Base-by-base conservation (phyloP, 148 eudicot genomes). In the Chenopodium formosanum region DNA sequence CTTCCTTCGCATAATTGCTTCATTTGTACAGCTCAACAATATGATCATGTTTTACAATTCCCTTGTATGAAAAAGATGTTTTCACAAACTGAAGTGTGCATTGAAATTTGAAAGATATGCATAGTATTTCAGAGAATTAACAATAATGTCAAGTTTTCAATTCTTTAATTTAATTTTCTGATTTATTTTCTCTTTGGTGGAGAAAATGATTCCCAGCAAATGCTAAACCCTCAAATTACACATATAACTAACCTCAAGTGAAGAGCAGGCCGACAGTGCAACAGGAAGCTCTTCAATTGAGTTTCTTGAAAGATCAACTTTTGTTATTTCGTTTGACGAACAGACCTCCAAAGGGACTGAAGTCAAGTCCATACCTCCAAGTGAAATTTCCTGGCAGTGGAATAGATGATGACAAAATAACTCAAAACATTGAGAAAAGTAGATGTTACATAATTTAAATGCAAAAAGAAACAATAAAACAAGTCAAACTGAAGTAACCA, bases 241-340 rank as follows among this genome's bases (percentile, higher is more conserved):
- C 53, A 76, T 14, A 27, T 47, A 76, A 68, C 44, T n/a, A 40
- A 94, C 99, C 98, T 96, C 95, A 76, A 96, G 90, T 73, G 97
- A 92, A 77, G 84, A 87, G 79, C 95, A 92, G 9, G 89, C 91
- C 46, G 92, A 89, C 80, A 96, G 91, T 76, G 90, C 90, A 70
- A 46, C 75, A 23, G 99, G 99, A 78, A 94, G 88, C 82, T 90
- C 94, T 82, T 88, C 93, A 78, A 96, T 92, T 65, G 90, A 88
- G 84, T 96, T 96, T 81, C 78, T 89, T 44, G 99, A 90, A 71
- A 96, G 94, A 86, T 96, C 93, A 62, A 94, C 84, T 88, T 92
- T 94, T 29, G 90, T 90, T 73, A 94, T 85, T 73, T 91, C 95
- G 80, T 85, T 89, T 75, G 99, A 88, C 79, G 89, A 86, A 89